Conservation (phyloP, 768 basidiomycete genomes). For the Mycena venus region DNA sequence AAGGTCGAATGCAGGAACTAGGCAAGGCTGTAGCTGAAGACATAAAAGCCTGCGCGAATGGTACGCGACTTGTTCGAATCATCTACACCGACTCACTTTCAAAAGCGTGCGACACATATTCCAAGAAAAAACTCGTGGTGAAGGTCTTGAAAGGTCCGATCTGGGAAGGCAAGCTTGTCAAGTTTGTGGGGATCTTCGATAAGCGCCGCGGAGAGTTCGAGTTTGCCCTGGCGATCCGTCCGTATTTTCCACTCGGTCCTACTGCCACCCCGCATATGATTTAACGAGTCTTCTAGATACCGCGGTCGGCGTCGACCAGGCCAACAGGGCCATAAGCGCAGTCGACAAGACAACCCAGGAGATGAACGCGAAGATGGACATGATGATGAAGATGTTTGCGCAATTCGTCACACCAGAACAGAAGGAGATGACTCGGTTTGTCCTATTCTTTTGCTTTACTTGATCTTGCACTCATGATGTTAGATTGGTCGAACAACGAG, state of each 20-base stretch:
- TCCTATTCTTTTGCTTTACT: neutral
- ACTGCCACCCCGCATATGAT: too few species aligned
- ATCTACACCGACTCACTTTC: constrained; percentile 27
- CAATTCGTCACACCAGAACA: constrained; percentile 38
- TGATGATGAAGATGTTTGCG: constrained; percentile 41
- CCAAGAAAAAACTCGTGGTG: constrained; percentile 28
- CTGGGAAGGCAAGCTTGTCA: constrained; percentile 44
- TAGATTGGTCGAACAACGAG: constrained; percentile 37
- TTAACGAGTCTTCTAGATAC: too few species aligned
- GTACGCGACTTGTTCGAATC: constrained; percentile 42
- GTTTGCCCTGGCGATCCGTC: constrained; percentile 43
- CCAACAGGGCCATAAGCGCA: neutral
- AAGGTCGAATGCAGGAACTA: constrained; percentile 46
- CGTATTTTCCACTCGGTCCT: too few species aligned
- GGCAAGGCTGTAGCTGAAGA: constrained; percentile 40
- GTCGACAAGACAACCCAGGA: constrained; percentile 27
- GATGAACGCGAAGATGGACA: constrained; percentile 35
- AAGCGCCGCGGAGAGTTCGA: constrained; percentile 41
- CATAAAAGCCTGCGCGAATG: constrained; percentile 49
- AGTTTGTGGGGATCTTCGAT: constrained; percentile 38
- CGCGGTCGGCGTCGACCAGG: constrained; percentile 35
- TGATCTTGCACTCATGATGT: neutral
- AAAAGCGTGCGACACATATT: constrained; percentile 15
- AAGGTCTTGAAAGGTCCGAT: constrained; percentile 47
- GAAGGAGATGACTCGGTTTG: constrained; percentile 37